Evolutionary conservation across 805 yeast genomes (phyloP).

Genomic region (Wickerhamomyces ciferrii): DNA sequence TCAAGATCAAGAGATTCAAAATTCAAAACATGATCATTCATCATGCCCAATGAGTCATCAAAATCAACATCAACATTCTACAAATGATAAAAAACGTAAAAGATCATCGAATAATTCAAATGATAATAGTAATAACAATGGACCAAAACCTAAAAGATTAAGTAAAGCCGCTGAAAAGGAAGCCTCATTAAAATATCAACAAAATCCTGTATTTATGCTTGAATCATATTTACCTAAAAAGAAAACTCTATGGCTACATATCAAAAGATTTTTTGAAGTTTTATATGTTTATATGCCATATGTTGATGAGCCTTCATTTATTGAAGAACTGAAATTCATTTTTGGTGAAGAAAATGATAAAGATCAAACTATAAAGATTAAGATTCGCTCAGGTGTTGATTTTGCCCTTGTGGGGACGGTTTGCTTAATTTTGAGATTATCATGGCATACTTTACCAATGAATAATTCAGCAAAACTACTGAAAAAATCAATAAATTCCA

Average conservation of each 20-base stretch:
- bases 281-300: conserved; percentile 65
- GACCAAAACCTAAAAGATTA: conserved; percentile 1
- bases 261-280: conserved; percentile 53
- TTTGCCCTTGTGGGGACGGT: conserved; percentile 46
- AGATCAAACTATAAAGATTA: conserved; percentile 22
- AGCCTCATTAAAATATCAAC: conserved; percentile 17
- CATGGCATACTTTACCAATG: conserved; percentile 50
- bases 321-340: conserved; percentile 34
- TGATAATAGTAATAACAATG: too few species aligned
- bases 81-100: background rate
- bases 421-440: conserved; percentile 44
- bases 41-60: background rate
- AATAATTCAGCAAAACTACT: conserved; percentile 22
- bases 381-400: conserved; percentile 31
- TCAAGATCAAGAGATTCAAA: too few species aligned
- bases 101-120: background rate
- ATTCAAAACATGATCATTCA: background rate
- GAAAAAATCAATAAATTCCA: conserved; percentile 8
- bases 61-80: too few species aligned
- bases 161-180: conserved; percentile 3
- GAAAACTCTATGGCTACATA: conserved; percentile 46
- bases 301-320: conserved; percentile 52
- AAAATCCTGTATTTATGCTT: conserved; percentile 25
- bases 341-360: conserved; percentile 35
- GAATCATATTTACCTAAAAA: conserved; percentile 48